Base-by-base conservation (phyloP, 164 flowering plant species). In the Sedum album region DNA sequence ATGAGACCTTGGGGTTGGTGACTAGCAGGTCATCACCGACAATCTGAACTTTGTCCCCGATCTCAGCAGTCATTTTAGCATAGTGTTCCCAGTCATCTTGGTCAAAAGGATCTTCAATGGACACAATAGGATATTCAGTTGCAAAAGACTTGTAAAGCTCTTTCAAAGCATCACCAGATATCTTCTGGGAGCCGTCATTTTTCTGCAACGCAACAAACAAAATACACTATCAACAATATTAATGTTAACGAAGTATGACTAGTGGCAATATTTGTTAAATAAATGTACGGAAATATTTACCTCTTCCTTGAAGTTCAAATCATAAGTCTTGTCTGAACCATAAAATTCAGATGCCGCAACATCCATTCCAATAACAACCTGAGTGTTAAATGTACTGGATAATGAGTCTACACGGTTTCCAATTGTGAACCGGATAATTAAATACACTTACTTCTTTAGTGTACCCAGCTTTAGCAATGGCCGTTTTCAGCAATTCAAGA, bases 361-460 rank as follows among this genome's bases (percentile, higher is more conserved):
- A 80, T 91, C 97, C 97, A 91, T 91, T 66, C 97, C 97, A 75
- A 91, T 91, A 36, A 91, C 95, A 75, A 91, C 93, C 96, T 90
- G 68, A 61, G 35, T 14, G 21, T 26, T 39, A 51, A 48, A n/a
- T 7, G 38, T 11, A 57, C 62, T 28, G 60, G 2, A 57, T 57
- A 57, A 9, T 2, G 15, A 64, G 28, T n/a, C 18, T 8, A n/a
- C 48, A 4, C 0, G 36, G 28, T 21, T 26, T 6, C 2, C 10
- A 65, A 28, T 10, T 14, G 4, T n/a, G 62, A 26, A 21, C 21
- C 41, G 15, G 25, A n/a, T 31, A 65, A 33, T 35, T 33, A 41
- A 31, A 55, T 70, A 64, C 2, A 31, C 86, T 69, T 60, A 89
- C 96, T 71, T 88, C 66, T 48, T 71, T 81, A 1, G 96, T 88